Evolutionary conservation across 129 eudicot species (phyloP).

Genomic region (Pseudognaphalium luteoalbum): DNA sequence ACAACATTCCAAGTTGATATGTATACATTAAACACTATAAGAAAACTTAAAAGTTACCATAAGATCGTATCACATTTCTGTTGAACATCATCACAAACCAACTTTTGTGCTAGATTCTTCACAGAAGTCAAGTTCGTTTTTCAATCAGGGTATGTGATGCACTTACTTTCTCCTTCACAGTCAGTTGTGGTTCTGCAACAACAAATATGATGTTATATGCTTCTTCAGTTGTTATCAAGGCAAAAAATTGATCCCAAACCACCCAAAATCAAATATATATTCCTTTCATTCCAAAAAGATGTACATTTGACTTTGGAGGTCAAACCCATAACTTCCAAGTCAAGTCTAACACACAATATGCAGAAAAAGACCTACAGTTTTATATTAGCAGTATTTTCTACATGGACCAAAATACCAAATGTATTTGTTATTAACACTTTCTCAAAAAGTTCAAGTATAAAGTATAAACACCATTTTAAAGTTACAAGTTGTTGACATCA

Average conservation of each 20-base stretch:
- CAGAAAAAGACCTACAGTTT: not conserved
- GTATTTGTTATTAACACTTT: not conserved
- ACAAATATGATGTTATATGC: not conserved
- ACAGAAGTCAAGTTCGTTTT: slow-evolving; percentile 20
- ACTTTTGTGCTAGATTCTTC: slow-evolving; percentile 16
- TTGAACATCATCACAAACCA: slow-evolving; percentile 3
- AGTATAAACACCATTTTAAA: too few species aligned
- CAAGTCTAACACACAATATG: not conserved
- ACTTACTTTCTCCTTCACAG: slow-evolving; percentile 46
- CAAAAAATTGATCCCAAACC: not conserved
- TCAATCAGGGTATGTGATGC: slow-evolving; percentile 26
- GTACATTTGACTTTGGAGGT: not conserved
- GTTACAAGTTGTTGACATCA: not conserved
- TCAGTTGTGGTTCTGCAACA: slow-evolving; percentile 56
- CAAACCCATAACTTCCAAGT: slow-evolving; percentile 13
- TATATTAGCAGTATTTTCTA: not conserved
- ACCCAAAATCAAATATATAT: slow-evolving; percentile 16
- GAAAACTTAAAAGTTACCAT: not conserved
- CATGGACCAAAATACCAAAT: slow-evolving; percentile 7
- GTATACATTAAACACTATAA: not conserved
- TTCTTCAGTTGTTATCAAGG: slow-evolving; percentile 14
- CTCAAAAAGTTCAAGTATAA: too few species aligned
- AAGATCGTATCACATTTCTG: not conserved
- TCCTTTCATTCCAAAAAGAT: too few species aligned
- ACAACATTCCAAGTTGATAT: not conserved